A percentile compares a stretch with the other conserved stretches of the same genome.
phyloP scores from a whole-genome alignment of 1,284 basidiomycete genomes.

The Puccinia coronata region DNA sequence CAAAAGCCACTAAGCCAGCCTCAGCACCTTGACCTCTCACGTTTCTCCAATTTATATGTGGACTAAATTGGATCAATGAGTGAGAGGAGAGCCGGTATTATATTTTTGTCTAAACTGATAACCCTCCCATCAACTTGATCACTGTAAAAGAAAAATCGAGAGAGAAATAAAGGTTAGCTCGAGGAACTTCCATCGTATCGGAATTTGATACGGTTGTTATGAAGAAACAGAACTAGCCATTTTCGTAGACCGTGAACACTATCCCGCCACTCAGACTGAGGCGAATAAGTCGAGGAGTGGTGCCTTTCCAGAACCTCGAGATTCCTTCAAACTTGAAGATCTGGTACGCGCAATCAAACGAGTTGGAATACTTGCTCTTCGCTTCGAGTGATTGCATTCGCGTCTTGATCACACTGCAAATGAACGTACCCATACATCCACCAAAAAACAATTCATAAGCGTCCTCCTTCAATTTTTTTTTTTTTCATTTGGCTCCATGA shows the following conservation, averaged over 20 bases:
- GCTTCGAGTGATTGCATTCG: conserved; percentile 93
- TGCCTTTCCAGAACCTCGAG: conserved; percentile 82
- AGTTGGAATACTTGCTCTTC: conserved; percentile 78
- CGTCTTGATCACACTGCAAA: conserved; percentile 84
- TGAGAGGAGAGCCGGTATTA: too few species aligned
- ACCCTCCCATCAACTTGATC: conserved; percentile 18
- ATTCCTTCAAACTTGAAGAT: conserved; percentile 68
- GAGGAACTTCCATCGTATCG: not conserved
- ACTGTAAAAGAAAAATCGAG: conserved; percentile 9
- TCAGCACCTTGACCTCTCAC: too few species aligned
- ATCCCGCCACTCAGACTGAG: conserved; percentile 90
- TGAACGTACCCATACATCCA: not conserved
- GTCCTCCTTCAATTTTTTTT: not conserved
- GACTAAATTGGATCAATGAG: too few species aligned
- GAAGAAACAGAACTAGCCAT: conserved; percentile 60
- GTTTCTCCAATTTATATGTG: too few species aligned
- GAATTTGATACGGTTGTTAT: not conserved
- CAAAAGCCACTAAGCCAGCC: too few species aligned
- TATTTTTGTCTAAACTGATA: conserved; percentile 16
- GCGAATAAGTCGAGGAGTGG: conserved; percentile 80
- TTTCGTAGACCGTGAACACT: conserved; percentile 90
- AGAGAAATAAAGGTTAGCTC: not conserved
- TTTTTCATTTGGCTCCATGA: not conserved
- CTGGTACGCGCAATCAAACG: conserved; percentile 88
- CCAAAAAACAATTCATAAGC: conserved; percentile 39